phyloP scores from a whole-genome alignment of 306 rosid species.

The Vigna unguiculata region DNA sequence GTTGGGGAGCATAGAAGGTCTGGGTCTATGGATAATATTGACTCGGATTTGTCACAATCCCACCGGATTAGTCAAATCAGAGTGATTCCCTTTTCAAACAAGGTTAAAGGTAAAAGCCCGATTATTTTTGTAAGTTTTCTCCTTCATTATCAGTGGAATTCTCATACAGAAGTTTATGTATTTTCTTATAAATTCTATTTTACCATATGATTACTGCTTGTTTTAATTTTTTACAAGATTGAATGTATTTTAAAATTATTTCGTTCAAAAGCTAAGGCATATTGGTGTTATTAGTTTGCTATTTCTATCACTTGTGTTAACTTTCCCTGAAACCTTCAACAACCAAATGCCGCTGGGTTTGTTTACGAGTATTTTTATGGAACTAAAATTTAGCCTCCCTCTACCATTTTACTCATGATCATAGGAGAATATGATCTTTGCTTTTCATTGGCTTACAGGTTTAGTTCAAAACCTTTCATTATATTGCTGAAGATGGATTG shows the following conservation, averaged over 20 bases:
- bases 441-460: background rate
- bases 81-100: slow-evolving; percentile 43
- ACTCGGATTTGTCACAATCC: slow-evolving; percentile 52
- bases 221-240: slow-evolving; percentile 6
- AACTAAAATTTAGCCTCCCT: slow-evolving; percentile 9
- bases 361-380: slow-evolving; percentile 30
- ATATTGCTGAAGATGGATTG: background rate
- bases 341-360: slow-evolving; percentile 6
- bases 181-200: background rate
- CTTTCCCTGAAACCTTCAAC: slow-evolving; percentile 8
- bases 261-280: slow-evolving; percentile 8
- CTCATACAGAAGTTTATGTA: background rate
- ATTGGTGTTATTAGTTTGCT: slow-evolving; percentile 17
- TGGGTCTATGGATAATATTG: slow-evolving; percentile 53
- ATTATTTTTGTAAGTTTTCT: slow-evolving; percentile 8
- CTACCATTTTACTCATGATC: slow-evolving; percentile 4
- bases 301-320: slow-evolving; percentile 22
- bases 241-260: slow-evolving; percentile 18
- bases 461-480: background rate
- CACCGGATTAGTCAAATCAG: slow-evolving; percentile 54
- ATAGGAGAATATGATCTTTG: background rate
- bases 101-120: slow-evolving; percentile 59
- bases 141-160: slow-evolving; percentile 26
- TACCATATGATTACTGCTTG: slow-evolving; percentile 9
- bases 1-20: slow-evolving; percentile 63